These are phyloP conservation scores for Parastagonospora avenae DNA, from an alignment of 2,329 filamentous ascomycete species.

Conservation along the genomic window DNA sequence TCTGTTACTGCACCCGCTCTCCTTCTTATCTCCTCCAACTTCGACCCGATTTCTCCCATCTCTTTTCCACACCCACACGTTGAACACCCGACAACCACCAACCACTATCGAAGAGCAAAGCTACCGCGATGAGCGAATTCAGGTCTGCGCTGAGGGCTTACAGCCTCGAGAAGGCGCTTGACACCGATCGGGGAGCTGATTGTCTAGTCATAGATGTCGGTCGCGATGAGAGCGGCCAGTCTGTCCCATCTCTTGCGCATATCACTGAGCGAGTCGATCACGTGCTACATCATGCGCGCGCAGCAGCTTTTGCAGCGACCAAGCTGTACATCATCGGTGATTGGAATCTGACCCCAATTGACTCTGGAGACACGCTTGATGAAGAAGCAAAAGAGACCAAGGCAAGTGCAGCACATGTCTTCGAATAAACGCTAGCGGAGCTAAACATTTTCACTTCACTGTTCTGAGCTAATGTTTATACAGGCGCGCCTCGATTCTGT, in stretches of 20 bases:
- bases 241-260: conserved; percentile 15
- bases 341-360: conserved; percentile 15
- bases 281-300: conserved; percentile 1
- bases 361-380: neutral
- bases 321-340: conserved; percentile 36
- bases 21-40: neutral
- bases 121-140: conserved; percentile 17
- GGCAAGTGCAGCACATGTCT: neutral
- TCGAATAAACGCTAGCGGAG: neutral
- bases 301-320: conserved; percentile 5
- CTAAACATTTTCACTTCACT: neutral
- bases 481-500: neutral
- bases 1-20: neutral
- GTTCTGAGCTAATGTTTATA: neutral
- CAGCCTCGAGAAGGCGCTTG: conserved; percentile 13
- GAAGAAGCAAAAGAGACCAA: neutral
- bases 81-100: neutral
- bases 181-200: conserved; percentile 9
- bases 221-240: conserved; percentile 7
- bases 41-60: neutral
- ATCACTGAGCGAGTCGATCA: conserved; percentile 9
- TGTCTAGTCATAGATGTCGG: conserved; percentile 28
- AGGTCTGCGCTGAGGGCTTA: conserved; percentile 17
- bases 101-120: neutral
- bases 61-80: neutral